Evolutionary conservation across 2,329 filamentous ascomycete genomes (phyloP).

Genomic region (Meredithiella fracta): DNA sequence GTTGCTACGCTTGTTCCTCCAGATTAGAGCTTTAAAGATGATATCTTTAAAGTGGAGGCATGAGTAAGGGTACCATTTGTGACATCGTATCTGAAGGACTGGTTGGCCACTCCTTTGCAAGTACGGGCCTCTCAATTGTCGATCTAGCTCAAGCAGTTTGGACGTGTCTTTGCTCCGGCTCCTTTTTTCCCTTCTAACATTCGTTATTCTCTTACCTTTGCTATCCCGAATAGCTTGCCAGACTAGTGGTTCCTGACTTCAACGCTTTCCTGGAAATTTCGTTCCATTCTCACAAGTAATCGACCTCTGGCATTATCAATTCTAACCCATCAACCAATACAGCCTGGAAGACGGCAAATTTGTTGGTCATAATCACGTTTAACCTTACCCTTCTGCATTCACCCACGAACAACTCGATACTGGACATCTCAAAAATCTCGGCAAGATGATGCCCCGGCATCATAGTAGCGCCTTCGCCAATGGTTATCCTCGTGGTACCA

Average conservation of each 20-base stretch:
- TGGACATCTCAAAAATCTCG: background rate
- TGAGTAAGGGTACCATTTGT: constrained; percentile 11
- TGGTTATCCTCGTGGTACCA: constrained; percentile 62
- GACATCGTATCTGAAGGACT: constrained; percentile 13
- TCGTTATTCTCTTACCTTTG: constrained; percentile 5
- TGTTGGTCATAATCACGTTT: background rate
- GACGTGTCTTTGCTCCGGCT: background rate
- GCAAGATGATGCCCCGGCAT: constrained; percentile 74
- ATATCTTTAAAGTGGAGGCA: constrained; percentile 13
- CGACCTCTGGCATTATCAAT: background rate
- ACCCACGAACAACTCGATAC: background rate
- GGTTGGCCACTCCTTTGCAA: constrained; percentile 1
- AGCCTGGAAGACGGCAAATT: background rate
- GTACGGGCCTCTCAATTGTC: background rate
- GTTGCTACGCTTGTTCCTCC: background rate
- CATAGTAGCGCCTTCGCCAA: constrained; percentile 59
- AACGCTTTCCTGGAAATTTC: background rate
- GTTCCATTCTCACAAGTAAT: background rate
- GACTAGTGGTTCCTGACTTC: background rate
- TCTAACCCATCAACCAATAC: background rate
- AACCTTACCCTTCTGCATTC: background rate
- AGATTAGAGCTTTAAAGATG: background rate
- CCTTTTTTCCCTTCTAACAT: constrained; percentile 1
- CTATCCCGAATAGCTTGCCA: background rate
- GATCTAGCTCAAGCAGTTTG: constrained; percentile 1